Base-by-base conservation (phyloP, 768 basidiomycete species). In the Porphyrellus cyaneotinctus region DNA sequence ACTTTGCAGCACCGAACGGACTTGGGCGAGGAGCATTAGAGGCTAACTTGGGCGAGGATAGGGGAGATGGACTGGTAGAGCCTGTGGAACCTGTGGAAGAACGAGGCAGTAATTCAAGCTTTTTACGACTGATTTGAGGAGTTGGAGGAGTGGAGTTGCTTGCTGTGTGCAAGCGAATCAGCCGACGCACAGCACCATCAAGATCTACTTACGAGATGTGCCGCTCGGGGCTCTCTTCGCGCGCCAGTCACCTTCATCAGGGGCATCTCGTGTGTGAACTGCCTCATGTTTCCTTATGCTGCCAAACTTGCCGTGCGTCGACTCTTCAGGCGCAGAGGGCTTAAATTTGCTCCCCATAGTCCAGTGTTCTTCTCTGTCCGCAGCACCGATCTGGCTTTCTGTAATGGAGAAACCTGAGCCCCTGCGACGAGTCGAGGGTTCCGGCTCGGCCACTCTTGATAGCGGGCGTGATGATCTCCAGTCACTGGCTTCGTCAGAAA, bases 1-100 rank as follows among this genome's bases (percentile, higher is more conserved):
- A 90, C 89, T 74, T 86, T 32, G 95, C 95, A 49, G 79, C 77
- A 44, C 95, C 97, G 64, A 98, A 98, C 7, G 95, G 95, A 67
- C 79, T 93, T 53, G 86, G 64, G 32, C 82, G 72, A 32, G 75
- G 64, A 6, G 75, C 68, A 32, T 76, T 71, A 51, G 78, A 70
- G 4, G 78, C 73, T 60, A 88, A 80, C 71, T 87, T 87, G 1
- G 89, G 90, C 9, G 90, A 91, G 1, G 87, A 84, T 39, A 92
- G 74, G 3, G 91, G 87, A 17, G 89, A 87, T 26, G 88, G 80
- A 13, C 78, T 77, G 11, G 81, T 76, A 17, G 91, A 92, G 4
- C 73, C 77, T 42, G 74, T 78, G 13, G 79, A 91, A 7, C 72
- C 77, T 38, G 74, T 77, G 8, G 79, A 81, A 28, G 88, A 80